phyloP scores from a whole-genome alignment of 1,139 yeast genomes.

The Sugiyamaella xylanicola region DNA sequence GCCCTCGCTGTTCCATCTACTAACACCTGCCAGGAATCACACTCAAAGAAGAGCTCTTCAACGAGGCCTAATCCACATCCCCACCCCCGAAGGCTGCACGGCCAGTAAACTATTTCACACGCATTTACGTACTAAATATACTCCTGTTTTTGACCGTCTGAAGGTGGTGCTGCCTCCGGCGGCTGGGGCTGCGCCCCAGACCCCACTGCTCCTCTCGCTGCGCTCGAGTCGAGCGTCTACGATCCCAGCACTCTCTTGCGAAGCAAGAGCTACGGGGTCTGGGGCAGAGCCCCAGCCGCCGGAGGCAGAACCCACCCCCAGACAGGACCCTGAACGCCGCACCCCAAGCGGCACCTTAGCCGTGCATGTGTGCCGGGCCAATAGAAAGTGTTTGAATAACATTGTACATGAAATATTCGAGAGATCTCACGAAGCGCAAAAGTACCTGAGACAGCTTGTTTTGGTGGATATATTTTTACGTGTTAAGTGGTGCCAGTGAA shows the following conservation, averaged over 20 bases:
- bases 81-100: neutral
- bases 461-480: neutral
- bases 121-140: conserved; percentile 18
- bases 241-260: neutral
- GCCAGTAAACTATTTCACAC: conserved; percentile 5
- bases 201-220: neutral
- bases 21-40: conserved; percentile 52
- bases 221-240: neutral
- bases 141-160: neutral
- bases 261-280: neutral
- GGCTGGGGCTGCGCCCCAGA: neutral
- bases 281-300: conserved; percentile 3
- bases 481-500: neutral
- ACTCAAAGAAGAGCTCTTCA: conserved; percentile 86
- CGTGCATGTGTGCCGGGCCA: neutral
- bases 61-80: conserved; percentile 29
- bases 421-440: conserved; percentile 1
- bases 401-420: conserved; percentile 1
- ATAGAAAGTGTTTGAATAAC: conserved; percentile 1
- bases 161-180: neutral
- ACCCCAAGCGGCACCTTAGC: neutral
- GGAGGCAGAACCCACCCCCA: neutral
- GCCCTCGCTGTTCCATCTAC: no score
- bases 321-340: neutral
- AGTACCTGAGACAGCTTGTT: neutral